Percentiles rank a stretch among this genome's conserved stretches.
Evolutionary conservation across 805 yeast species (phyloP).

Genomic region (Limtongia smithiae): DNA sequence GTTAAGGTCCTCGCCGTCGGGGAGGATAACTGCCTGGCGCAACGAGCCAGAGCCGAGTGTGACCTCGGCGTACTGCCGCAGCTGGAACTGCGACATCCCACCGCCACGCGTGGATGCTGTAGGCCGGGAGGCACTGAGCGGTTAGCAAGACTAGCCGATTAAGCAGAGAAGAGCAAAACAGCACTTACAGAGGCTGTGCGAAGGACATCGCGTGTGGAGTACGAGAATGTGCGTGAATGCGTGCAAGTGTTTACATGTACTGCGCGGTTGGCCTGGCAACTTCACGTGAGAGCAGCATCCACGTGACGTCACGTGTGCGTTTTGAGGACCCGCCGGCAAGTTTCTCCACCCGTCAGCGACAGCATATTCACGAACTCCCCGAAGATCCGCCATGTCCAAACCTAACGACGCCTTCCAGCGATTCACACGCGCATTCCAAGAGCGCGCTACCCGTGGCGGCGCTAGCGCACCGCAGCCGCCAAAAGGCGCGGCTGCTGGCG

Average conservation of each 20-base stretch:
- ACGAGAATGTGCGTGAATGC: too few relatives aligned
- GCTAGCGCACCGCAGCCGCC: constrained; percentile 13
- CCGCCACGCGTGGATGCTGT: constrained; percentile 14
- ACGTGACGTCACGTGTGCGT: not conserved
- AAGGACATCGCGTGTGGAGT: constrained; percentile 25
- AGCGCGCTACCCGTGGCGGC: constrained; percentile 17
- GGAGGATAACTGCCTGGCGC: constrained; percentile 88
- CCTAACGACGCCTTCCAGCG: constrained; percentile 24
- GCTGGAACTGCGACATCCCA: constrained; percentile 39
- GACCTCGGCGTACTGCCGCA: constrained; percentile 87
- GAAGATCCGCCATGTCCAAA: constrained; percentile 5
- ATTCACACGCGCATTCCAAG: constrained; percentile 22
- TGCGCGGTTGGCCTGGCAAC: not conserved
- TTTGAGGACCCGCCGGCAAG: too few relatives aligned
- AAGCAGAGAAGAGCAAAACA: not conserved
- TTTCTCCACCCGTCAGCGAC: too few relatives aligned
- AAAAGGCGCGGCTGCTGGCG: constrained; percentile 39
- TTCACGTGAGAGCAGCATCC: not conserved
- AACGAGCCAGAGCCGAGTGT: constrained; percentile 90
- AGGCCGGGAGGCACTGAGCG: too few relatives aligned
- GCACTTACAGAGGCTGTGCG: constrained; percentile 18
- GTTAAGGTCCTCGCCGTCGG: constrained; percentile 83
- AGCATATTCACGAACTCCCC: not conserved
- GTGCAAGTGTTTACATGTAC: constrained; percentile 1
- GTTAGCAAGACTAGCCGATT: too few relatives aligned